Evolutionary conservation across 2,329 filamentous ascomycete species (phyloP).

Genomic region (Penicillium vulpinum): DNA sequence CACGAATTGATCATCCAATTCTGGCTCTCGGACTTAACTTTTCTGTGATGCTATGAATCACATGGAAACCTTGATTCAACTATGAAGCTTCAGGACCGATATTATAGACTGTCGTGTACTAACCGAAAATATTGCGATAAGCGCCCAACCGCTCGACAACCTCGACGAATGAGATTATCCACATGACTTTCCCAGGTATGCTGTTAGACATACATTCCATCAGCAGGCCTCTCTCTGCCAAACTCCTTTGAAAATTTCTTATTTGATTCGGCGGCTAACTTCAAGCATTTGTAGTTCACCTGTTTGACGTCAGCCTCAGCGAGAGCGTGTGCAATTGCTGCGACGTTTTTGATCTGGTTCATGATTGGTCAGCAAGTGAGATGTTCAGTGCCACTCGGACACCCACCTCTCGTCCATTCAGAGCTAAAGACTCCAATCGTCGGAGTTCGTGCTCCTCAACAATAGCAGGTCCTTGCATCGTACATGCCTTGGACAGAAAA

Average conservation of each 20-base stretch:
- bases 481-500: constrained; percentile 17
- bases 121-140: too few relatives aligned
- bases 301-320: constrained; percentile 8
- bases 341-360: constrained; percentile 20
- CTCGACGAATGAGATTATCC: too few relatives aligned
- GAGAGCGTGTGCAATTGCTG: constrained; percentile 18
- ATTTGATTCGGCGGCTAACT: constrained; percentile 13
- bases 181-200: too few relatives aligned
- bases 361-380: constrained; percentile 10
- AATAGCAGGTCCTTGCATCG: constrained; percentile 14
- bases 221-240: constrained; percentile 5
- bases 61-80: constrained; percentile 7
- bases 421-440: constrained; percentile 9
- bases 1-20: neutral
- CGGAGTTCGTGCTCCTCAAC: constrained; percentile 8
- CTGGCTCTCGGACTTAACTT: constrained; percentile 3
- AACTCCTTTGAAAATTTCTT: constrained; percentile 17
- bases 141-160: too few relatives aligned
- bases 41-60: neutral
- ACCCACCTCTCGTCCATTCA: constrained; percentile 20
- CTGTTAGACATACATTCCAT: constrained; percentile 13
- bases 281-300: constrained; percentile 15
- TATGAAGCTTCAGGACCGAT: constrained; percentile 8
- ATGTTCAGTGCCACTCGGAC: neutral
- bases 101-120: too few relatives aligned